These are phyloP conservation scores for Rhodomyrtus psidioides DNA, from an alignment of 441 rosid genomes.

Conservation along the genomic window DNA sequence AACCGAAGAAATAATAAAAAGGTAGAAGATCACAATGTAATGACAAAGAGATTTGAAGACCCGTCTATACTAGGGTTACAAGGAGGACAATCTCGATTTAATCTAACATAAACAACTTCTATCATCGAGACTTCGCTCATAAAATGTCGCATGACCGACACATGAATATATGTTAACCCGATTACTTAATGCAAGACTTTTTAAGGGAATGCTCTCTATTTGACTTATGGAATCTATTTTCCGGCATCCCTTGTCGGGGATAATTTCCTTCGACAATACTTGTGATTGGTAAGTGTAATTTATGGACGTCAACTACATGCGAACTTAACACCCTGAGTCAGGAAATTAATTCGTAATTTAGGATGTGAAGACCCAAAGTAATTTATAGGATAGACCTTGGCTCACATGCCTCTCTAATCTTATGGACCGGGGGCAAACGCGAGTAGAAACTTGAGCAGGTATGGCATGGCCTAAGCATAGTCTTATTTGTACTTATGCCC, in stretches of 20 bases:
- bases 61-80: not conserved
- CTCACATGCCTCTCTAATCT: no score
- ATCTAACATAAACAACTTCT: not conserved
- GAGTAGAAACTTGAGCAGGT: no score
- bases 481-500: no score
- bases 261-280: not conserved
- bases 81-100: not conserved
- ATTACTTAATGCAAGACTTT: not conserved
- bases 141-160: not conserved
- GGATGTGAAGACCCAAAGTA: no score
- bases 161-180: not conserved
- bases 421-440: no score
- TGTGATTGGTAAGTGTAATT: not conserved
- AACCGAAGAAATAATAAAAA: not conserved
- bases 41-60: not conserved
- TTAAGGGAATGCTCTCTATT: not conserved
- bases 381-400: no score
- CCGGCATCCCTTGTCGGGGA: not conserved
- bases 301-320: not conserved
- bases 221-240: not conserved
- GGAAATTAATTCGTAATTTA: no score
- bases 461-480: no score
- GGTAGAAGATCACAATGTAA: not conserved
- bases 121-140: not conserved
- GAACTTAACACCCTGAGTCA: not conserved